Percentiles rank a stretch among this genome's conserved stretches.
phyloP scores from a whole-genome alignment of 306 rosid species.

The Dalbergia cultrata region DNA sequence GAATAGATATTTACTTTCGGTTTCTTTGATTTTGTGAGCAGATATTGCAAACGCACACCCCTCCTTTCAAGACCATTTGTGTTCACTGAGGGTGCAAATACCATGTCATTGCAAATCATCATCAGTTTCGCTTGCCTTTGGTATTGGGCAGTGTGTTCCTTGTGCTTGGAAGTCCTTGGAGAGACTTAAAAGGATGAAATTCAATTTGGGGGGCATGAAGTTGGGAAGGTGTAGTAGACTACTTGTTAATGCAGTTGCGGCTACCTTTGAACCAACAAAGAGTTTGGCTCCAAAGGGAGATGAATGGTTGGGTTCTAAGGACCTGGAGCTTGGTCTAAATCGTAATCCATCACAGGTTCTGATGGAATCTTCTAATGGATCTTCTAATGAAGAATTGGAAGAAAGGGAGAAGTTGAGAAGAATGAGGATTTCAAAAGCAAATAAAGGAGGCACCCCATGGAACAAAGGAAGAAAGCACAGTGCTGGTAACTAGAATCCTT shows the following conservation, averaged over 20 bases:
- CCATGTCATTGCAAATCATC: conserved; percentile 52
- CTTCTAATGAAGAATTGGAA: conserved; percentile 48
- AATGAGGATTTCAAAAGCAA: conserved; percentile 77
- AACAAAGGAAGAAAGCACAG: conserved; percentile 88
- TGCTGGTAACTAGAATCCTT: conserved; percentile 58
- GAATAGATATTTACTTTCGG: background rate
- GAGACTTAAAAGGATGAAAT: conserved; percentile 39
- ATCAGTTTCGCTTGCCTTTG: conserved; percentile 47
- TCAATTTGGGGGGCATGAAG: conserved; percentile 47
- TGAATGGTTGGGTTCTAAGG: conserved; percentile 35
- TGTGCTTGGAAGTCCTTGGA: conserved; percentile 57
- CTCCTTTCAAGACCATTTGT: conserved; percentile 52
- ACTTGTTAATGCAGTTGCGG: conserved; percentile 68
- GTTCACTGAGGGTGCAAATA: conserved; percentile 49
- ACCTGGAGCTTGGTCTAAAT: conserved; percentile 42
- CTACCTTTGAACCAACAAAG: conserved; percentile 70
- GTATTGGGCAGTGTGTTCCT: conserved; percentile 55
- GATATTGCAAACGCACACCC: conserved; percentile 74
- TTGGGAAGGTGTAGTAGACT: conserved; percentile 44
- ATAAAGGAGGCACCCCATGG: conserved; percentile 81
- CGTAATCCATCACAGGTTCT: conserved; percentile 36
- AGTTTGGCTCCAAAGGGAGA: conserved; percentile 51
- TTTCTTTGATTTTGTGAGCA: conserved; percentile 42
- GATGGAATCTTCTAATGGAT: conserved; percentile 5
- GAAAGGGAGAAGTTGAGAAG: conserved; percentile 72